Evolutionary conservation across 2,329 filamentous ascomycete species (phyloP), one percentile per base, ranked within the genome.

Genomic region (Teratosphaeriaceae sp.): DNA sequence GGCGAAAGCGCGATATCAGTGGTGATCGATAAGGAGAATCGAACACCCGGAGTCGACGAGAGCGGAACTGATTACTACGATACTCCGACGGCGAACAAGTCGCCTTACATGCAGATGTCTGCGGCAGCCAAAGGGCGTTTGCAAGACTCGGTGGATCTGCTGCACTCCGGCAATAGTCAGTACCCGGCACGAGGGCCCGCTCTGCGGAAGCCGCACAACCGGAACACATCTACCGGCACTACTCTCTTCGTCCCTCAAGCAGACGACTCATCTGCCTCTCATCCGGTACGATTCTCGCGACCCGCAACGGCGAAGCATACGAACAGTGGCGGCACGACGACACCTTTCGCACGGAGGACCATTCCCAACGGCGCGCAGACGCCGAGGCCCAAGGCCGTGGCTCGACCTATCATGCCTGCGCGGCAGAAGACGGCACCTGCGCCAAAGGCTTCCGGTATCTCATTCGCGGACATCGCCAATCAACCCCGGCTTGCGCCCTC

Each of bases 161-260:
- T 42, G 9, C 46, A 48, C 45, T 65, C 62, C 38, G 55, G 57
- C 27, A 65, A 58, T 65, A 55, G 39, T 7, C 39, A 44, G 16
- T 36, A 42, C 43, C 55, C 51, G 31, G 52, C 48, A 38, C 38
- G 64, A 58, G 30, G 52, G 51, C n/a, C 49, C 19, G 13, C n/a
- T 5, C 42, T 24, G 6, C 43, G 42, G 27, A 24, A 40, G 3
- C n/a, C 71, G 3, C 88, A 95, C 56, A 75, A 68, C 43, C 82
- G 88, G 27, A 88, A 87, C 11, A 63, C 84, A 3, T 95, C 89
- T 0, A 84, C 80, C 16, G 87, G 82, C 53, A 95, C 89, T 0
- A 88, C 94, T 42, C 70, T 95, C 1, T 94, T 85, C 65, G 88
- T 85, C 24, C 88, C 88, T n/a, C 48, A 51, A 16, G 40, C 33